Conservation (phyloP, 1,284 basidiomycete genomes). For the Apiotrichum veenhuisii region DNA sequence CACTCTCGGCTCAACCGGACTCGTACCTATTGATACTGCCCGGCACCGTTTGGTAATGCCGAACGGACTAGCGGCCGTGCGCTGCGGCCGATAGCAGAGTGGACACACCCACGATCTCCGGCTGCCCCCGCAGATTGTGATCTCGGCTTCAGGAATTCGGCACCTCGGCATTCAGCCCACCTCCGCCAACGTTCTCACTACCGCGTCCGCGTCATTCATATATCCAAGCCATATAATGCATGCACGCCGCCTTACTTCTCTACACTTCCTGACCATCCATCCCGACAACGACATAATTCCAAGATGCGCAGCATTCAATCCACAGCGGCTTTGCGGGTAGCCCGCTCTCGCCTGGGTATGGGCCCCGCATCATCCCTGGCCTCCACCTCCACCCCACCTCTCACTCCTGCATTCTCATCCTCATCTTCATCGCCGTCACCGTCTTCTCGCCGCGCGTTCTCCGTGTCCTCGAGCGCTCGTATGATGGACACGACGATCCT, state of each 20-base stretch:
- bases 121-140: no score
- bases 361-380: not conserved
- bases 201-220: not conserved
- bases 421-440: no score
- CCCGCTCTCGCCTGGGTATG: not conserved
- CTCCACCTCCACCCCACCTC: not conserved
- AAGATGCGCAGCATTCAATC: not conserved
- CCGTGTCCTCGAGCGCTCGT: not conserved
- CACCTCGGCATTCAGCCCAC: not conserved
- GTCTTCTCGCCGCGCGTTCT: not conserved
- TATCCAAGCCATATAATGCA: not conserved
- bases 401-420: no score
- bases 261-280: not conserved
- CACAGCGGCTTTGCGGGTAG: not conserved
- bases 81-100: no score
- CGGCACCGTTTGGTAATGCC: no score
- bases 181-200: not conserved
- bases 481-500: slow-evolving; percentile 21
- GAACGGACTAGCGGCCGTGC: no score
- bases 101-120: no score
- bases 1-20: no score
- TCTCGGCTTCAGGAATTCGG: not conserved
- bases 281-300: not conserved
- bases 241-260: no score
- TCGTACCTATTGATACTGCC: no score